Evolutionary conservation across 2,329 filamentous ascomycete genomes (phyloP), one percentile per base, ranked within the genome.

Genomic region (Nothopassalora personata): DNA sequence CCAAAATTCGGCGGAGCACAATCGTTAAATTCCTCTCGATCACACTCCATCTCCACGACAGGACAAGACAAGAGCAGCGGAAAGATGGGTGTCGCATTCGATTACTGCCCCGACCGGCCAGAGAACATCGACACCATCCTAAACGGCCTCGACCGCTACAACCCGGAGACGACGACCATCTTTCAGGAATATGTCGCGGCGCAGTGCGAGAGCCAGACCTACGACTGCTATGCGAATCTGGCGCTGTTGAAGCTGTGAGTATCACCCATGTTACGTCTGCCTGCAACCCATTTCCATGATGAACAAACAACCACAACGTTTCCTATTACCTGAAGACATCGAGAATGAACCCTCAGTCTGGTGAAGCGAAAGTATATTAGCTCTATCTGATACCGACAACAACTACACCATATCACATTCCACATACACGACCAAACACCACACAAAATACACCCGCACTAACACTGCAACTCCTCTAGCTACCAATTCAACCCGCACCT

Each of bases 401-500:
- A 23, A 23, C 23, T 23, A 23, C 23, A 49, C 55, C 23, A 57
- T 56, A 51, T 48, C 51, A 54, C 57, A 43, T 49, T 36, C 47
- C 47, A 33, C 30, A 30, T n/a, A 13, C 47, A 36, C 47, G 47
- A 54, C 23, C 54, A 39, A 33, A 54, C 53, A 39, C 34, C 47
- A 53, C 53, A 33, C 34, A 54, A 36, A 15, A 43, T 4, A 28
- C 6, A 5, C 13, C 8, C 39, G 4, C 18, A 66, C 54, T 53
- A 62, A 66, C 27, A 33, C 10, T 15, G 49, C 47, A 39, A 19
- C 23, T 57, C 56, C 7, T 19, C 6, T 34, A 99, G 94, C 66
- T 99, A 99, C 84, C 95, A 99, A 81, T 96, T 99, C 81, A 99
- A 99, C 85, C 94, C 94, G 54, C 92, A 97, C 81, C 90, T 96